Evolutionary conservation across 73 alveolate species (phyloP), one percentile per base, ranked within the genome.

Genomic region (Diophrys appendiculata): DNA sequence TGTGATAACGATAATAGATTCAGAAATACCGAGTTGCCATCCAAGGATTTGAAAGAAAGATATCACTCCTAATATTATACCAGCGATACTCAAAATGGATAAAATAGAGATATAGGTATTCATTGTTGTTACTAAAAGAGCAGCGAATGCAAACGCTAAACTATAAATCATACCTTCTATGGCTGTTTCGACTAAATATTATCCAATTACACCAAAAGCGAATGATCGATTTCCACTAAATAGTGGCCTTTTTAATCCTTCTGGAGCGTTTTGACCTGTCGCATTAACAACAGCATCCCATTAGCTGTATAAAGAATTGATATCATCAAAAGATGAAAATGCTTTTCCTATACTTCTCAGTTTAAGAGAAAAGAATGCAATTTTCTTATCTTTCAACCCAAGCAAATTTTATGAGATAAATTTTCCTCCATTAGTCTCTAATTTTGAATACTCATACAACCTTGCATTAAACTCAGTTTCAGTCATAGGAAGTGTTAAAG

Each of bases 1-100:
- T 26, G 77, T 83, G 73, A 77, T 88, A 3, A 83, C 80, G 8
- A 83, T 73, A 30, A 83, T 77, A 31, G 88, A 77, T 69, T 83
- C 91, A 8, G 79, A 73, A 25, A 33, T 2, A 29, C 78, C 78
- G 2, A 70, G 33, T 11, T 30, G 34, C 78, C 78, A 70, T 33
- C 78, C 78, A 14, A 30, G 2, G 68, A 22, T 14, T 22, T 8
- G 1, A 13, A 31, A 26, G 33, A 70, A n/a, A 5, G 43, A 64
- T 14, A 70, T 35, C 43, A 70, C 64, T 29, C 81, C 52, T 25
- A 26, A 28, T 2, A 68, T 22, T 25, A 78, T 76, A 25, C 72
- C 24, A 0, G 76, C 52, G 28, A 78, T 69, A 22, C 43, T 26
- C 31, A 78, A 11, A 2, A 78, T 54, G 3, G 88, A 54, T 2